phyloP scores from a whole-genome alignment of 1,284 basidiomycete species.

The Irpex rosettiformis region DNA sequence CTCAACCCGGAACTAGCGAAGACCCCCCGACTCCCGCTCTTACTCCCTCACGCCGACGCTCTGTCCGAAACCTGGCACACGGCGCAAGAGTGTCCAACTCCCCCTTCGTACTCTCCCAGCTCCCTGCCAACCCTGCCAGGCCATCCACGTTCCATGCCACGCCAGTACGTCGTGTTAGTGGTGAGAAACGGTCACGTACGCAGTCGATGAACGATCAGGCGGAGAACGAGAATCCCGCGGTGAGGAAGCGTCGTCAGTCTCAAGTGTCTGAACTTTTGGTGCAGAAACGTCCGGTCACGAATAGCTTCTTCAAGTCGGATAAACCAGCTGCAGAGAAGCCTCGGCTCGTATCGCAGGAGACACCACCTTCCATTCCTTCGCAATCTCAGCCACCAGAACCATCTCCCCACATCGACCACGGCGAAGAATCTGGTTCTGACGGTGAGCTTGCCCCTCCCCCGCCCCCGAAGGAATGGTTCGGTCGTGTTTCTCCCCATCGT shows the following conservation, averaged over 20 bases:
- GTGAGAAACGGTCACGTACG: constrained; percentile 69
- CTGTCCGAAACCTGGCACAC: constrained; percentile 79
- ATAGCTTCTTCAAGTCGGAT: constrained; percentile 71
- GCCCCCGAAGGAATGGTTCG: constrained; percentile 22
- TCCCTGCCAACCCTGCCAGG: not conserved
- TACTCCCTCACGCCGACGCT: not conserved
- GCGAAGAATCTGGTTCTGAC: constrained; percentile 27
- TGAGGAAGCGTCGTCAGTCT: constrained; percentile 70
- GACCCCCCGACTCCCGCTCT: not conserved
- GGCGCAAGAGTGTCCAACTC: constrained; percentile 88
- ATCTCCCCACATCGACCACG: constrained; percentile 15
- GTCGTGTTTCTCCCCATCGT: constrained; percentile 18
- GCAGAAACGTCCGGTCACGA: constrained; percentile 74
- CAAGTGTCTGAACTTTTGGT: constrained; percentile 72
- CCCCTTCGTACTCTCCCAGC: constrained; percentile 48
- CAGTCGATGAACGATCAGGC: constrained; percentile 64
- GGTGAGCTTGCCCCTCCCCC: constrained; percentile 26
- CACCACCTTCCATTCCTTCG: constrained; percentile 6
- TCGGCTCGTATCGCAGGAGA: constrained; percentile 1
- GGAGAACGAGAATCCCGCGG: constrained; percentile 70
- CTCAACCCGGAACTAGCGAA: constrained; percentile 15
- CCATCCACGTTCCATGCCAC: not conserved
- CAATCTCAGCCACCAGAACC: not conserved
- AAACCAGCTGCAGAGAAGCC: constrained; percentile 9
- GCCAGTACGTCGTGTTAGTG: constrained; percentile 54